Evolutionary conservation across 2,329 filamentous ascomycete species (phyloP).

Genomic region (Sporothrix protearum): DNA sequence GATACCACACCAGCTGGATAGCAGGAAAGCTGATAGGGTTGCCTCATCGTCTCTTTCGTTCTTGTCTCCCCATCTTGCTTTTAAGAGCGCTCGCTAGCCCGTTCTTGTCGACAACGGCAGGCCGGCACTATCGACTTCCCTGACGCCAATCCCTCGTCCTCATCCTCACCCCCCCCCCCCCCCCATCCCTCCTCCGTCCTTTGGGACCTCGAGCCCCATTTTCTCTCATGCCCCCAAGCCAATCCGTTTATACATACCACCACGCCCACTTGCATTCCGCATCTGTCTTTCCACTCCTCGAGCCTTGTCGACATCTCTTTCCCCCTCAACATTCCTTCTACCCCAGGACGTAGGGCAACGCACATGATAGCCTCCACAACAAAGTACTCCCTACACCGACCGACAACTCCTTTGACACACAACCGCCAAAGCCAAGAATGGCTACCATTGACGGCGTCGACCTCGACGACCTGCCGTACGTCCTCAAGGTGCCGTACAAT

Average conservation of each 20-base stretch:
- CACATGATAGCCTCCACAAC: no score
- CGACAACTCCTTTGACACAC: not conserved
- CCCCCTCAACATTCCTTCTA: not conserved
- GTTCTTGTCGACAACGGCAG: not conserved
- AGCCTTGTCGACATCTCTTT: not conserved
- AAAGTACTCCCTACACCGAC: not conserved
- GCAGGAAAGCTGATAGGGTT: not conserved
- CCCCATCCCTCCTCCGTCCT: not conserved
- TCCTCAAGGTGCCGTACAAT: constrained; percentile 57
- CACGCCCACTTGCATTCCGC: not conserved
- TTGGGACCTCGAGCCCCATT: not conserved
- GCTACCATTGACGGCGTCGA: constrained; percentile 40
- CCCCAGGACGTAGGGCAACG: no score
- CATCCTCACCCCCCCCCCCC: not conserved
- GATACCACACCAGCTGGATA: not conserved
- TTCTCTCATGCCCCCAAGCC: not conserved
- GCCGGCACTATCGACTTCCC: constrained; percentile 7
- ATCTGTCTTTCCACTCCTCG: not conserved
- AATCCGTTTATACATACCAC: constrained; percentile 19
- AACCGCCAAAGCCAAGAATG: constrained; percentile 34
- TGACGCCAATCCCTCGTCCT: constrained; percentile 7
- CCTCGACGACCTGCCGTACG: constrained; percentile 45
- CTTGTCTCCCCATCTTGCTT: not conserved
- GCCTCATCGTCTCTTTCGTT: not conserved
- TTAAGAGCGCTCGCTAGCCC: constrained; percentile 10